Evolutionary conservation across 164 flowering plant genomes (phyloP).

Genomic region (Liquidambar formosana): DNA sequence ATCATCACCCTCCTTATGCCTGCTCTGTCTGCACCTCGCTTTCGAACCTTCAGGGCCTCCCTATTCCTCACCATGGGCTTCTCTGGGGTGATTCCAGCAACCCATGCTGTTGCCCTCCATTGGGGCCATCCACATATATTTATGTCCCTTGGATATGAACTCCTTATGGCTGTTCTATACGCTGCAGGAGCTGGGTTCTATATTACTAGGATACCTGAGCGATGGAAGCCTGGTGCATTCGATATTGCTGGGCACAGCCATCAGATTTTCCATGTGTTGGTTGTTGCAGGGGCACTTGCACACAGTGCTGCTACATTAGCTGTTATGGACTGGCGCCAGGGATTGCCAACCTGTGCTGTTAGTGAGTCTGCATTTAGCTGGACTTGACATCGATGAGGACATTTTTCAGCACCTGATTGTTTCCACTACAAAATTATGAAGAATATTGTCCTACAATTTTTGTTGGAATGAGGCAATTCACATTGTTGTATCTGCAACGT

Average conservation of each 20-base stretch:
- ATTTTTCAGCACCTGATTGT: neutral
- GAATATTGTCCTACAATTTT: neutral
- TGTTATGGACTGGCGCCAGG: slow-evolving; percentile 65
- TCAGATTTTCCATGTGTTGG: slow-evolving; percentile 93
- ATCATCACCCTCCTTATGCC: slow-evolving; percentile 75
- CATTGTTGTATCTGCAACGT: neutral
- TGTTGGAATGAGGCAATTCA: neutral
- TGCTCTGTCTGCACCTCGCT: slow-evolving; percentile 57
- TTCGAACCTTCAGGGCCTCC: slow-evolving; percentile 63
- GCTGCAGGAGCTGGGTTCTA: slow-evolving; percentile 69
- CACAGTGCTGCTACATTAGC: slow-evolving; percentile 71
- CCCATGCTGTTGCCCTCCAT: slow-evolving; percentile 62
- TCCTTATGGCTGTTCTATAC: slow-evolving; percentile 68
- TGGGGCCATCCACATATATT: slow-evolving; percentile 52
- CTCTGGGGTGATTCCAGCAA: slow-evolving; percentile 81
- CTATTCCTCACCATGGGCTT: slow-evolving; percentile 93
- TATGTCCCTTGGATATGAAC: slow-evolving; percentile 66
- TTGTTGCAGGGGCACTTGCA: slow-evolving; percentile 77
- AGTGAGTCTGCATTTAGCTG: neutral
- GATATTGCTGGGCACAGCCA: slow-evolving; percentile 96
- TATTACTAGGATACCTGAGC: slow-evolving; percentile 74
- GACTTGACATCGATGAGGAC: neutral
- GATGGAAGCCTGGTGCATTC: slow-evolving; percentile 90
- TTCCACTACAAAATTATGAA: neutral
- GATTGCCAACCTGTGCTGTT: slow-evolving; percentile 34